A percentile compares a stretch with the other conserved stretches of the same genome.
Conservation (phyloP, 805 yeast genomes). For the Pichia gijzeniarum region DNA sequence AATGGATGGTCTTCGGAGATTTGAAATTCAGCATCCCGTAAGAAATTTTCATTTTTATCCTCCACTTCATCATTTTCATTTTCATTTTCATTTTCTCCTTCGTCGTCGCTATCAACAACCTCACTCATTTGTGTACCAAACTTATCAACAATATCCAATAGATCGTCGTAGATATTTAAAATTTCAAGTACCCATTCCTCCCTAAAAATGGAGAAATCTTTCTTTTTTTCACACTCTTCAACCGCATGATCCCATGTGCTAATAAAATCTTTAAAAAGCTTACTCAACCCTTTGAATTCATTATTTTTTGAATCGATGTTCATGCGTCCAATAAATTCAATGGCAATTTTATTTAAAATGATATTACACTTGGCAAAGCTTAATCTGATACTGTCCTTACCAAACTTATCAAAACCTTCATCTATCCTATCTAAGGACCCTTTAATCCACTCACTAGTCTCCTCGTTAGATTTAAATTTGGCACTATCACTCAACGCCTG, state of each 20-base stretch:
- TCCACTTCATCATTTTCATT: conserved; percentile 43
- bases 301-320: conserved; percentile 32
- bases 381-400: conserved; percentile 35
- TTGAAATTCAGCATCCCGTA: conserved; percentile 26
- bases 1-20: conserved; percentile 53
- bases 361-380: conserved; percentile 53
- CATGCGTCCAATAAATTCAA: conserved; percentile 50
- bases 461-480: conserved; percentile 35
- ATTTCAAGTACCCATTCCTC: conserved; percentile 39
- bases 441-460: conserved; percentile 40
- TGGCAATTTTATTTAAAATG: conserved; percentile 48
- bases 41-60: conserved; percentile 27
- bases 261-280: conserved; percentile 42
- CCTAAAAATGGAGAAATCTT: conserved; percentile 16
- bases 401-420: conserved; percentile 46
- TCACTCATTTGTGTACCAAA: conserved; percentile 57
- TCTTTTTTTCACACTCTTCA: conserved; percentile 21
- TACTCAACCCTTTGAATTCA: conserved; percentile 32
- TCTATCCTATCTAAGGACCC: conserved; percentile 68
- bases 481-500: conserved; percentile 62
- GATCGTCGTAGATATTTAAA: conserved; percentile 56
- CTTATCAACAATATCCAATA: conserved; percentile 59
- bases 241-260: conserved; percentile 40
- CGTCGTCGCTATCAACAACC: conserved; percentile 54
- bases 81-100: conserved; percentile 33